Evolutionary conservation across 139 green algal species (phyloP).

Genomic region (Medakamo hakoo): DNA sequence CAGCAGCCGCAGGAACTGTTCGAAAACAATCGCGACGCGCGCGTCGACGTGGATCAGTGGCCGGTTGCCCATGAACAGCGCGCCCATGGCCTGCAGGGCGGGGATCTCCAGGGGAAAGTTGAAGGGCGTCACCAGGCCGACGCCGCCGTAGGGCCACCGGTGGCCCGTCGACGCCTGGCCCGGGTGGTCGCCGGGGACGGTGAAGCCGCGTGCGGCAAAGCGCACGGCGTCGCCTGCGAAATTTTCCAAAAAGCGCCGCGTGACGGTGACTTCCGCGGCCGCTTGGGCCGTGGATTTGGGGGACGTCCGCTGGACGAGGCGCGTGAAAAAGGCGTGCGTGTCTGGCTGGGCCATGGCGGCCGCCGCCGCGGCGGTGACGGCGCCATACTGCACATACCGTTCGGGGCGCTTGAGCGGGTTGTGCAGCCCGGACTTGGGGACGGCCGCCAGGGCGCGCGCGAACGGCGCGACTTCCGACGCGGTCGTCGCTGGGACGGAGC

Average conservation of each 20-base stretch:
- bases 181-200: slow-evolving; percentile 68
- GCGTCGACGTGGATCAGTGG: slow-evolving; percentile 79
- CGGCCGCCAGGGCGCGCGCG: slow-evolving; percentile 43
- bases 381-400: slow-evolving; percentile 77
- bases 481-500: not conserved
- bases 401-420: slow-evolving; percentile 87
- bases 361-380: slow-evolving; percentile 53
- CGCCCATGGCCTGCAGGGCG: slow-evolving; percentile 91
- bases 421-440: slow-evolving; percentile 77
- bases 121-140: slow-evolving; percentile 90
- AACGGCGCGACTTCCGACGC: slow-evolving; percentile 28
- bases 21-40: slow-evolving; percentile 77
- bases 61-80: slow-evolving; percentile 98
- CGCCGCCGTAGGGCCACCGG: slow-evolving; percentile 80
- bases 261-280: slow-evolving; percentile 67
- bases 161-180: slow-evolving; percentile 69
- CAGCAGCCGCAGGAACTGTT: slow-evolving; percentile 87
- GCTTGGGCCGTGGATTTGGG: slow-evolving; percentile 78
- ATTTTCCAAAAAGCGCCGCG: slow-evolving; percentile 87
- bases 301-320: slow-evolving; percentile 74
- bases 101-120: slow-evolving; percentile 99
- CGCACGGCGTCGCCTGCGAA: slow-evolving; percentile 79
- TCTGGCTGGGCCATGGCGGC: slow-evolving; percentile 55
- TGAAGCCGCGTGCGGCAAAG: slow-evolving; percentile 76
- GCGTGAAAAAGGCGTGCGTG: slow-evolving; percentile 68